phyloP scores from a whole-genome alignment of 2,329 filamentous ascomycete genomes.

The Fusarium subtropicale region DNA sequence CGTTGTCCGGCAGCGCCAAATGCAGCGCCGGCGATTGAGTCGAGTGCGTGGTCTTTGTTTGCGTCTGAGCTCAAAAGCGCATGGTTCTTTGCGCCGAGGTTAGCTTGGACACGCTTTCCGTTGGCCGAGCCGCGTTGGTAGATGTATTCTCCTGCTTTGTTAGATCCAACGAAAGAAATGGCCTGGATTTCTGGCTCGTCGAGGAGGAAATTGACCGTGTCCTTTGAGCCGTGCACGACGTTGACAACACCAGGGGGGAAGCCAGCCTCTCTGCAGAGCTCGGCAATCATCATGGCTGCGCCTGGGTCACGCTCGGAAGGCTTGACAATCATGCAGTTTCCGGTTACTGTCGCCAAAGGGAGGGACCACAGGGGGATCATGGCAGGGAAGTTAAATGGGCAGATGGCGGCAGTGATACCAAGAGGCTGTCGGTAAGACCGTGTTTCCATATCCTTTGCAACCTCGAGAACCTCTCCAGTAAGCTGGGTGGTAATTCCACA shows the following conservation, averaged over 20 bases:
- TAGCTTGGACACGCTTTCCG: slow-evolving; percentile 85
- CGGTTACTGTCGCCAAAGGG: slow-evolving; percentile 80
- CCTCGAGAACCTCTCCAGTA: slow-evolving; percentile 80
- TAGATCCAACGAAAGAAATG: slow-evolving; percentile 82
- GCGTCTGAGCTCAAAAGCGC: slow-evolving; percentile 81
- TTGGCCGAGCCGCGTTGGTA: slow-evolving; percentile 78
- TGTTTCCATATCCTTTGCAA: slow-evolving; percentile 89
- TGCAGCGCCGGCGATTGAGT: slow-evolving; percentile 81
- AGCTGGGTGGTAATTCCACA: slow-evolving; percentile 79
- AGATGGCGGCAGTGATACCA: slow-evolving; percentile 81
- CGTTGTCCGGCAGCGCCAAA: slow-evolving; percentile 84
- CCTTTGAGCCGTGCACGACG: slow-evolving; percentile 78
- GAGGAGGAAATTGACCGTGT: slow-evolving; percentile 82
- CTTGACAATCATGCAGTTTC: slow-evolving; percentile 83
- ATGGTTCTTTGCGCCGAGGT: slow-evolving; percentile 86
- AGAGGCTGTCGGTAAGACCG: slow-evolving; percentile 78
- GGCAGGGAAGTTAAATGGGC: slow-evolving; percentile 85
- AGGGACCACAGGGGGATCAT: slow-evolving; percentile 89
- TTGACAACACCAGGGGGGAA: slow-evolving; percentile 82
- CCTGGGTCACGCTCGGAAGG: slow-evolving; percentile 83
- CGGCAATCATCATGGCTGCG: slow-evolving; percentile 82
- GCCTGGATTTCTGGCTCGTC: slow-evolving; percentile 84
- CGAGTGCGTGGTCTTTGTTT: slow-evolving; percentile 84
- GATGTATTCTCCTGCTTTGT: slow-evolving; percentile 86
- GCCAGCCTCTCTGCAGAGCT: slow-evolving; percentile 78